Base-by-base conservation (phyloP, 306 rosid genomes). In the Castanospermum australe region DNA sequence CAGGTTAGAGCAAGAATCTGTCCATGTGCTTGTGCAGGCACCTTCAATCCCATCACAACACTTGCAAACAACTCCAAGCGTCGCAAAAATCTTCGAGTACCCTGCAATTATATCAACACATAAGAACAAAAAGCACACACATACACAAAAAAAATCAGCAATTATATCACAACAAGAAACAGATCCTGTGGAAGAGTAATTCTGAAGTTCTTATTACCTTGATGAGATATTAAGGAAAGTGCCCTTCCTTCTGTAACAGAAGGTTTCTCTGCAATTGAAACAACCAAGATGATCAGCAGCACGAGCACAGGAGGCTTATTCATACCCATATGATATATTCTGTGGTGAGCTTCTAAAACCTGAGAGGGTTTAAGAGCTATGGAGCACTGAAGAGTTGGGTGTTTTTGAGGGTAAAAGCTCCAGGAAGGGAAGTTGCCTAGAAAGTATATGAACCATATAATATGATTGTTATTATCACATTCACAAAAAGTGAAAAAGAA, bases 11-110 rank as follows among this genome's bases (percentile, higher is more conserved):
- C 92, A 88, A 72, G 92, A 75, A n/a, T 59, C 65, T 24, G 62
- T 63, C 92, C 92, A 84, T 50, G 83, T 86, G 32, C 63, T 78
- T 82, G 66, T 76, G 68, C 92, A 88, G 4, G 64, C 87, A 32
- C 90, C 90, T 4, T 39, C 85, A 45, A 61, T 38, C 14, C 90
- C 90, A 63, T 85, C 92, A 76, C 92, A 86, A 45, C 92, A 88
- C 84, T 88, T 76, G 82, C 92, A 88, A 73, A 86, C 84, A 67
- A 86, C 59, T 13, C 92, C 92, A 47, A 88, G 88, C 0, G 80
- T 67, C 0, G 72, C 75, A 71, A 79, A 61, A 8, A 12, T 73
- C 78, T 73, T 81, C 0, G 86, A 35, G 17, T 72, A 42, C 32
- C 74, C 89, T 86, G 61, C 6, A 59, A 81, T 18, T 39, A 12